phyloP scores from a whole-genome alignment of 495 filamentous ascomycete species.

The Penicillium coffeae region DNA sequence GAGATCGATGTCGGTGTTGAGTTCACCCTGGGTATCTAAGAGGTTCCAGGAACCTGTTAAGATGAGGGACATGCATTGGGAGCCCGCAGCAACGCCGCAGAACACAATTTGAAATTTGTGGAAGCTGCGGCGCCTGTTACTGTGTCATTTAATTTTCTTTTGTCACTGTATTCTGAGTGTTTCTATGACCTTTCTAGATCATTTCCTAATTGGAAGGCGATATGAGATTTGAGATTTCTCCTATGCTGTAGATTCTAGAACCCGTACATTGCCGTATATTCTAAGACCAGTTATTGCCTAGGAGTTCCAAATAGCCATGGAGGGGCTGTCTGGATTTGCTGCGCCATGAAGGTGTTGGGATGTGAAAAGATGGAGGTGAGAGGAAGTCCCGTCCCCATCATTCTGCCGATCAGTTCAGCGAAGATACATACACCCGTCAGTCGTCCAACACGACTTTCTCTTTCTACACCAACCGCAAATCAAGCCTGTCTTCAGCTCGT shows the following conservation, averaged over 20 bases:
- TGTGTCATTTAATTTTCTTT: slow-evolving; percentile 35
- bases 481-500: too few species aligned
- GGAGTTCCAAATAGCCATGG: too few species aligned
- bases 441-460: too few species aligned
- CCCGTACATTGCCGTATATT: background rate
- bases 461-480: too few species aligned
- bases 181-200: slow-evolving; percentile 27
- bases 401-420: too few species aligned
- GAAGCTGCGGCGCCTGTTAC: slow-evolving; percentile 18
- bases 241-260: background rate
- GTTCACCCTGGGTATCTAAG: slow-evolving; percentile 91
- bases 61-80: slow-evolving; percentile 18
- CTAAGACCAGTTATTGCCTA: too few species aligned
- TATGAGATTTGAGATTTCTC: slow-evolving; percentile 7
- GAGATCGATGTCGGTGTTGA: slow-evolving; percentile 98
- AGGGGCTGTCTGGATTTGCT: too few species aligned
- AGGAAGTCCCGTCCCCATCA: too few species aligned
- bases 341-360: too few species aligned
- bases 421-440: too few species aligned
- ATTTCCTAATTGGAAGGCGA: slow-evolving; percentile 29
- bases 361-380: too few species aligned
- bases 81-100: slow-evolving; percentile 9
- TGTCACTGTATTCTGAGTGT: slow-evolving; percentile 37
- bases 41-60: slow-evolving; percentile 1
- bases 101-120: slow-evolving; percentile 1